These are phyloP conservation scores for Neocatenulostroma microsporum DNA, from an alignment of 2,329 filamentous ascomycete species.

Conservation along the genomic window DNA sequence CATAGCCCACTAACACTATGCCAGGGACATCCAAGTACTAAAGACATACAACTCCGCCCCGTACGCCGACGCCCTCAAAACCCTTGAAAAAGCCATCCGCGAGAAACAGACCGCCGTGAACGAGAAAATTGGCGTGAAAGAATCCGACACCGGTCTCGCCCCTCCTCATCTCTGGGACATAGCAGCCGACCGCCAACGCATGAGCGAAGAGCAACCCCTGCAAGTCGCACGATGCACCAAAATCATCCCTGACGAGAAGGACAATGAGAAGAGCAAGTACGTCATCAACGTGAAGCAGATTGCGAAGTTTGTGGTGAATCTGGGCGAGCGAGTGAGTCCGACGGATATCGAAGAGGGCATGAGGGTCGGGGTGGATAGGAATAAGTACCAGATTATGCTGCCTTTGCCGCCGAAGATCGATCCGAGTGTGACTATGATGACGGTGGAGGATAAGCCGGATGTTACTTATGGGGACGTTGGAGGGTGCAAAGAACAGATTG, in stretches of 20 bases:
- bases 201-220: slow-evolving; percentile 95
- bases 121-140: slow-evolving; percentile 86
- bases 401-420: slow-evolving; percentile 97
- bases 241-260: slow-evolving; percentile 95
- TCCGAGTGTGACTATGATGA: slow-evolving; percentile 99
- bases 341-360: slow-evolving; percentile 99
- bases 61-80: slow-evolving; percentile 88
- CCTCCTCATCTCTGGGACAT: slow-evolving; percentile 99
- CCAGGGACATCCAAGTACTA: slow-evolving; percentile 94
- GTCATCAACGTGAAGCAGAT: slow-evolving; percentile 99
- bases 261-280: slow-evolving; percentile 98
- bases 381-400: slow-evolving; percentile 98
- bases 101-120: slow-evolving; percentile 97
- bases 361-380: slow-evolving; percentile 93
- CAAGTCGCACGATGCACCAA: slow-evolving; percentile 98
- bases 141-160: slow-evolving; percentile 96
- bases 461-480: slow-evolving; percentile 98
- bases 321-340: slow-evolving; percentile 91
- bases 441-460: slow-evolving; percentile 98
- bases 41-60: slow-evolving; percentile 98
- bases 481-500: slow-evolving; percentile 98
- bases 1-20: background rate
- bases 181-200: slow-evolving; percentile 93
- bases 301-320: slow-evolving; percentile 96
- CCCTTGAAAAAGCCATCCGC: slow-evolving; percentile 98